phyloP scores from a whole-genome alignment of 495 filamentous ascomycete species.

The Penicillium diatomitis region DNA sequence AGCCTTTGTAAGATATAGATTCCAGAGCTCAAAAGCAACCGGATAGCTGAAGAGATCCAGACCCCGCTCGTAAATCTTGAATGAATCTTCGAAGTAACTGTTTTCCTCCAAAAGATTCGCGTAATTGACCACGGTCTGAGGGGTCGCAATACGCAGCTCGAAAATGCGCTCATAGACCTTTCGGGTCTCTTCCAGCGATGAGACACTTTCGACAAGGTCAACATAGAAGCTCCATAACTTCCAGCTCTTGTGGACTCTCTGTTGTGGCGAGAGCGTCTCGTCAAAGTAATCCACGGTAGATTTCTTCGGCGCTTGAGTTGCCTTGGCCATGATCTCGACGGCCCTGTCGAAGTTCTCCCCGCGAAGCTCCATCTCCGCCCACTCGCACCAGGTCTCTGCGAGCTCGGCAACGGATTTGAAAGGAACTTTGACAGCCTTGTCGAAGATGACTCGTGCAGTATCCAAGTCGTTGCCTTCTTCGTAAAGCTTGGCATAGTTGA shows the following conservation, averaged over 20 bases:
- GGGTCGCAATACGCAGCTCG: conserved; percentile 94
- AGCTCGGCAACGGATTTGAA: conserved; percentile 93
- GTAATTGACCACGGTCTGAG: conserved; percentile 97
- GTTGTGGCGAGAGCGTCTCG: conserved; percentile 86
- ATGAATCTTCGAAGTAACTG: conserved; percentile 93
- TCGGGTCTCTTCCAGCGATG: conserved; percentile 82
- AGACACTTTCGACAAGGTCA: conserved; percentile 91
- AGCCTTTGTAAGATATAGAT: conserved; percentile 94
- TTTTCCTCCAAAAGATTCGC: conserved; percentile 93
- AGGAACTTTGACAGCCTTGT: conserved; percentile 95
- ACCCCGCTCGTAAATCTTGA: conserved; percentile 94
- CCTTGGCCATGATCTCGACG: conserved; percentile 92
- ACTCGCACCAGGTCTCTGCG: conserved; percentile 97
- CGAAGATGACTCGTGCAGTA: conserved; percentile 84
- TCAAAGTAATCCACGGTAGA: conserved; percentile 98
- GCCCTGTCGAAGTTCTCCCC: conserved; percentile 94
- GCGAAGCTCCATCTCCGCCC: conserved; percentile 95
- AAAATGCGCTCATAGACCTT: conserved; percentile 97
- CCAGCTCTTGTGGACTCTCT: conserved; percentile 98
- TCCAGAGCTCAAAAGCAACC: conserved; percentile 98
- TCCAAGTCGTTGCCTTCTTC: conserved; percentile 79
- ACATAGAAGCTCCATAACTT: conserved; percentile 99
- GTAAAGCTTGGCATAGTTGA: conserved; percentile 97
- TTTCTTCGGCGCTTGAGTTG: conserved; percentile 87
- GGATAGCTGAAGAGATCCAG: conserved; percentile 96